Evolutionary conservation across 208 protist genomes (phyloP).

Genomic region (Wallacemonas sp.): DNA sequence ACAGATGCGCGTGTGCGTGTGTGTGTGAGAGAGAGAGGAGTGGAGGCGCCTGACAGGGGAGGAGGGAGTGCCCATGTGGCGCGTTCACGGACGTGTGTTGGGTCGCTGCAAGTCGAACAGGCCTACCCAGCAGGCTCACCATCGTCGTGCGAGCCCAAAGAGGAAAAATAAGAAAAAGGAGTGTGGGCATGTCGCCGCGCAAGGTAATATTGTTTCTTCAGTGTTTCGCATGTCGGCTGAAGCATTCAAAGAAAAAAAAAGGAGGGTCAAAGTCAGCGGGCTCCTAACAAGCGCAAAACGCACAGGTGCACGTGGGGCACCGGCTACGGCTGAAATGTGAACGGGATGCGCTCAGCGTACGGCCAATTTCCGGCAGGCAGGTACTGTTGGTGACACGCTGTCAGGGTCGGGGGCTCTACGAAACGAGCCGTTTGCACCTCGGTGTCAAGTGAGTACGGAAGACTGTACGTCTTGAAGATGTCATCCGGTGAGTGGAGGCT

Average conservation of each 20-base stretch:
- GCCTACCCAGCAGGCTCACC: too few species aligned
- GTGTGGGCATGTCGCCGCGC: too few species aligned
- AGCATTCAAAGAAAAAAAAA: slow-evolving; percentile 7
- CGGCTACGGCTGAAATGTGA: slow-evolving; percentile 18
- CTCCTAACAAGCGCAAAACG: too few species aligned
- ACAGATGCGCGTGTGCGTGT: slow-evolving; percentile 2
- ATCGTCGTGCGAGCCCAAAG: background rate
- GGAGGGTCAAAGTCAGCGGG: background rate
- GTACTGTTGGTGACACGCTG: slow-evolving; percentile 33
- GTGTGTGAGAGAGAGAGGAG: background rate
- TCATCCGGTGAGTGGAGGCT: background rate
- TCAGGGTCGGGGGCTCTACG: slow-evolving; percentile 19
- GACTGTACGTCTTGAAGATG: background rate
- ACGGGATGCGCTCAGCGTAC: slow-evolving; percentile 37
- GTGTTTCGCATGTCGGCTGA: too few species aligned
- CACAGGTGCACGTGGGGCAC: slow-evolving; percentile 10
- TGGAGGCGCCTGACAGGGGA: too few species aligned
- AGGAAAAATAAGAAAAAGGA: background rate
- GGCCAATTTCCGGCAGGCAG: slow-evolving; percentile 32
- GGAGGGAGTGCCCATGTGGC: too few species aligned
- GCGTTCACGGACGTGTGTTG: too few species aligned
- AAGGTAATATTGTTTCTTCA: too few species aligned
- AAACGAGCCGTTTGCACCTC: background rate
- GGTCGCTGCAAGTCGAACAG: too few species aligned
- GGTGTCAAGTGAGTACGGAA: background rate